phyloP scores from a whole-genome alignment of 106 monocot genomes.

The Allium sativum region DNA sequence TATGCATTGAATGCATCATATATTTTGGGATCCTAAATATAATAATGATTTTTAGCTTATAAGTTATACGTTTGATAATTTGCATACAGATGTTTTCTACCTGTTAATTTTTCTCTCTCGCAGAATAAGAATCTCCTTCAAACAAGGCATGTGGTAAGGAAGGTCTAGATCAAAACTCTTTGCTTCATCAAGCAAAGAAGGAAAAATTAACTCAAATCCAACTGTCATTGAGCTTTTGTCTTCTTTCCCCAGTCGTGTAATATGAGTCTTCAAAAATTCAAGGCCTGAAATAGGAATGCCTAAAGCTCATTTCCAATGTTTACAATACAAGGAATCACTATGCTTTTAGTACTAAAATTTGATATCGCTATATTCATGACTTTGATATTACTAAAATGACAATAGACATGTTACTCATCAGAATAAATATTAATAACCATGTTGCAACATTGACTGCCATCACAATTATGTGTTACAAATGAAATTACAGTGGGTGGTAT shows the following conservation, averaged over 20 bases:
- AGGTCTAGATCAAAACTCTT: background rate
- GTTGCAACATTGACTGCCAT: too few relatives aligned
- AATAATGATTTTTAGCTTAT: too few relatives aligned
- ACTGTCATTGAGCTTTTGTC: background rate
- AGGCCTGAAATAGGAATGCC: conserved; percentile 7
- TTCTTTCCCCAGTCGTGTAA: background rate
- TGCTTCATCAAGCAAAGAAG: conserved; percentile 1
- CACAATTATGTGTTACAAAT: too few relatives aligned
- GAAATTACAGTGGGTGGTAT: too few relatives aligned
- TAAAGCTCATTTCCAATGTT: too few relatives aligned
- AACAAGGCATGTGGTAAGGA: background rate
- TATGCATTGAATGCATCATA: conserved; percentile 13
- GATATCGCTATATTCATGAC: too few relatives aligned
- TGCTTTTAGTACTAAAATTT: too few relatives aligned
- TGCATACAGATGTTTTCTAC: background rate
- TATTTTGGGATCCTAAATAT: conserved; percentile 20
- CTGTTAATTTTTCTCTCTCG: conserved; percentile 19
- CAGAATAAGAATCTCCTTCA: background rate
- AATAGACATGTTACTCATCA: too few relatives aligned
- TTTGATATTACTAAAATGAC: too few relatives aligned
- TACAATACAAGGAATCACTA: too few relatives aligned
- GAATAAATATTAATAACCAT: too few relatives aligned
- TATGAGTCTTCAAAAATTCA: background rate
- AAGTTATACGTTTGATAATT: background rate
- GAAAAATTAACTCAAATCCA: conserved; percentile 1